Evolutionary conservation across 164 flowering plant genomes (phyloP).

Genomic region (Pachysandra terminalis): DNA sequence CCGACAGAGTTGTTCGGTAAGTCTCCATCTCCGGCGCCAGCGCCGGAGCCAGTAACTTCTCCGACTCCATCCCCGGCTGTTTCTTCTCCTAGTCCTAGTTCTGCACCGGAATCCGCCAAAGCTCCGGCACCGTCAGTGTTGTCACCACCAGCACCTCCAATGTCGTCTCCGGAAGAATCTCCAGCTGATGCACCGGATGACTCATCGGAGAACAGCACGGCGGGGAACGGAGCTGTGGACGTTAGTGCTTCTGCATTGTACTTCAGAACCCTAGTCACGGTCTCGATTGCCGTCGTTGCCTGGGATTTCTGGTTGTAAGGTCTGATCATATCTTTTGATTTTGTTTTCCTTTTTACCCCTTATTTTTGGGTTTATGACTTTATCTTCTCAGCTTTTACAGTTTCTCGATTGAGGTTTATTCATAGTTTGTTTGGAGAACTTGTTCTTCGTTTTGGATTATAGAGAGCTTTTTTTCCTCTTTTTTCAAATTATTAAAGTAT

Average conservation of each 20-base stretch:
- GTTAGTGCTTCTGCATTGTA: conserved; percentile 27
- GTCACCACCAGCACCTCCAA: conserved; percentile 50
- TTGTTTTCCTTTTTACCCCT: no score
- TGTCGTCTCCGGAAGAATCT: conserved; percentile 21
- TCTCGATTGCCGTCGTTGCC: conserved; percentile 22
- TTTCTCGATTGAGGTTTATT: no score
- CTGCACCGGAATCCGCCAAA: conserved; percentile 24
- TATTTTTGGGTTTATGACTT: no score
- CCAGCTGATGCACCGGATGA: conserved; percentile 32
- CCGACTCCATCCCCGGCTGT: conserved; percentile 40
- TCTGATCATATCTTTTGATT: neutral
- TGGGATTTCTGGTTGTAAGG: conserved; percentile 31
- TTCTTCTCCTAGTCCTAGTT: conserved; percentile 20
- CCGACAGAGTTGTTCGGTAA: conserved; percentile 71
- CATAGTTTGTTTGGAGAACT: no score
- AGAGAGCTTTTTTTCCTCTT: no score
- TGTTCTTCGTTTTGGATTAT: no score
- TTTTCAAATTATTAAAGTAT: no score
- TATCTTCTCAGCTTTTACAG: neutral
- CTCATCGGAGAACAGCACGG: conserved; percentile 27
- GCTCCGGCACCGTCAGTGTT: conserved; percentile 37
- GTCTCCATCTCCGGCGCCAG: conserved; percentile 73
- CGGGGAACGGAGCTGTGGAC: conserved; percentile 30
- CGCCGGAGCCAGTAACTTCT: conserved; percentile 40
- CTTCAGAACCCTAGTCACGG: conserved; percentile 20